Base-by-base conservation (phyloP, 352 stramenopile species). In the Pythium vanterpoolii region DNA sequence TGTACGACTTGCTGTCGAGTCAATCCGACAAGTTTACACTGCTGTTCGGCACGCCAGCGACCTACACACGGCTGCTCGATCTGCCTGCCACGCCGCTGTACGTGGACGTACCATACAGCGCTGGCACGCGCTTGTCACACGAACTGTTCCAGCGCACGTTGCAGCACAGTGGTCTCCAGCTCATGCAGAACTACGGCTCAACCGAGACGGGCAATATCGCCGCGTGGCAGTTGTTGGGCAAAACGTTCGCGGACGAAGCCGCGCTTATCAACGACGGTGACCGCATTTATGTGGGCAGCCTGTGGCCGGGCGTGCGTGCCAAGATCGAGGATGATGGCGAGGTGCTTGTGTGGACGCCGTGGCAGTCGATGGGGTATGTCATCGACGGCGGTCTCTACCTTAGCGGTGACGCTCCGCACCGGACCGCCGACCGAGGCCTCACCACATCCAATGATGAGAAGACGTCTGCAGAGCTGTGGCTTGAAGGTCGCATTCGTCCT, bases 181-280 rank as follows among this genome's bases (percentile, higher is more conserved):
- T 96, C 47, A 85, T 93, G 71, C 86, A 96, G 49, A 96, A 94
- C 67, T 96, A 96, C 50, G 86, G 86, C 1, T 89, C 86, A 28
- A 96, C 83, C 23, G 86, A 96, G 60, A 91, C 79, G 43, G 86
- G 83, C 14, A 70, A 88, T 54, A 96, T 94, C 45, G 79, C 84
- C 0, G 80, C 80, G 43, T 92, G 80, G 81, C 55, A 69, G 38
- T 59, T 89, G 23, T 58, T 80, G 28, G 77, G 76, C 18, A 80
- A 76, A 30, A 59, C 11, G 14, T 84, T 80, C 31, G 51, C 57
- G 9, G 67, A 68, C 2, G 76, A 92, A 50, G 19, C 69, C 28
- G 61, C 66, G 4, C 57, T 75, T 48, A 77, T 88, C 69, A 50
- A 63, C 28, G 72, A 49, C 16, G 77, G 62, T 16, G 36, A 74